Evolutionary conservation across 176 grass and related monocot species (phyloP).

Genomic region (Musa troglodytarum): DNA sequence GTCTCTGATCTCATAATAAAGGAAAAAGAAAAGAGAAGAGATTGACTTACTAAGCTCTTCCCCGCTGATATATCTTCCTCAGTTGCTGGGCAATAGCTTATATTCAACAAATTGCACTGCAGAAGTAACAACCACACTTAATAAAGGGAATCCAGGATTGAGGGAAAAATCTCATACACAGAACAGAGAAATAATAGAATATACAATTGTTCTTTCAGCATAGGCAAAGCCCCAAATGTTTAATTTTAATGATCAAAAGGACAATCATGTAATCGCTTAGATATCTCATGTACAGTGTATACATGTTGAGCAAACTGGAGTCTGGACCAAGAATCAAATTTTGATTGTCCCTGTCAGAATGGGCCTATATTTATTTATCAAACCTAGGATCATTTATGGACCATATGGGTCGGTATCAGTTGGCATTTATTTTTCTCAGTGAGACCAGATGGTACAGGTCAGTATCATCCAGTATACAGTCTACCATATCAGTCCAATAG

Average conservation of each 20-base stretch:
- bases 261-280: background rate
- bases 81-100: slow-evolving; percentile 91
- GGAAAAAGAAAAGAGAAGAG: slow-evolving; percentile 12
- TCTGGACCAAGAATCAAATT: too few relatives aligned
- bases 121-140: background rate
- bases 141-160: background rate
- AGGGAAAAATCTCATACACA: background rate
- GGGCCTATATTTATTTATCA: too few relatives aligned
- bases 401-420: too few relatives aligned
- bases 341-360: too few relatives aligned
- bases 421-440: too few relatives aligned
- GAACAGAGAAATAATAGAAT: background rate
- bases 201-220: background rate
- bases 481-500: too few relatives aligned
- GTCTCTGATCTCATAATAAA: background rate
- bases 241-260: background rate
- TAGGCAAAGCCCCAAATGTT: background rate
- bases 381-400: too few relatives aligned
- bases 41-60: slow-evolving; percentile 53
- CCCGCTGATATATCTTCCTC: slow-evolving; percentile 49
- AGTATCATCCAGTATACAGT: too few relatives aligned
- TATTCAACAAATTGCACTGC: slow-evolving; percentile 85
- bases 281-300: too few relatives aligned
- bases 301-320: too few relatives aligned
- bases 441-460: too few relatives aligned